Conservation (phyloP, 1,284 basidiomycete species). For the Amylostereum chailletii region DNA sequence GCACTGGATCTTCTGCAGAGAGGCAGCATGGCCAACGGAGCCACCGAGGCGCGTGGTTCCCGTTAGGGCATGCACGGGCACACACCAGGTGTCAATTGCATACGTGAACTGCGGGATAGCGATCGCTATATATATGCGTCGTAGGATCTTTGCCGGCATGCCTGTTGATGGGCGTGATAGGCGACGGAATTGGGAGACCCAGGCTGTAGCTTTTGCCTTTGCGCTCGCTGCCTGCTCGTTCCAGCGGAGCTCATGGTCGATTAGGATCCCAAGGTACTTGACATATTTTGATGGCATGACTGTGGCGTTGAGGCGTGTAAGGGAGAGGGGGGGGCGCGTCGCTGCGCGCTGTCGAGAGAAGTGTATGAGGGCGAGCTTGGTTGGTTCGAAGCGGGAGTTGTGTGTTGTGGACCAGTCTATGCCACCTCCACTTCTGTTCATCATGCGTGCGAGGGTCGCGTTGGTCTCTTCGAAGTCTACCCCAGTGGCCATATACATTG, state of each 20-base stretch:
- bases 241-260: background rate
- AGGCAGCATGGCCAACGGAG: conserved; percentile 1
- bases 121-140: background rate
- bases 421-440: background rate
- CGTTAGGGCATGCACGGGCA: background rate
- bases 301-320: background rate
- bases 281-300: background rate
- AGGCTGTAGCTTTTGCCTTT: background rate
- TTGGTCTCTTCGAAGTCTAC: conserved; percentile 1
- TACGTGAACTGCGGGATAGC: background rate
- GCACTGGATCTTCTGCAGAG: conserved; percentile 3
- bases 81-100: background rate
- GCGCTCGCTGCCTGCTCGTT: background rate
- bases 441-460: background rate
- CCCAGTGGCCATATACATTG: background rate
- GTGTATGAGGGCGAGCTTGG: background rate
- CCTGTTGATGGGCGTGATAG: background rate
- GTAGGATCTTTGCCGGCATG: background rate
- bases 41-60: background rate
- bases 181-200: background rate
- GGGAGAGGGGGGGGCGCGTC: background rate
- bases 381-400: conserved; percentile 7
- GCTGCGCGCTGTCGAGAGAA: background rate
- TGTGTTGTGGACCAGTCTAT: conserved; percentile 1
- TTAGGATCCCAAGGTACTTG: background rate